A percentile compares a stretch with the other conserved stretches of the same genome.
Conservation (phyloP, 305 asterid species). For the Andrographis paniculata region DNA sequence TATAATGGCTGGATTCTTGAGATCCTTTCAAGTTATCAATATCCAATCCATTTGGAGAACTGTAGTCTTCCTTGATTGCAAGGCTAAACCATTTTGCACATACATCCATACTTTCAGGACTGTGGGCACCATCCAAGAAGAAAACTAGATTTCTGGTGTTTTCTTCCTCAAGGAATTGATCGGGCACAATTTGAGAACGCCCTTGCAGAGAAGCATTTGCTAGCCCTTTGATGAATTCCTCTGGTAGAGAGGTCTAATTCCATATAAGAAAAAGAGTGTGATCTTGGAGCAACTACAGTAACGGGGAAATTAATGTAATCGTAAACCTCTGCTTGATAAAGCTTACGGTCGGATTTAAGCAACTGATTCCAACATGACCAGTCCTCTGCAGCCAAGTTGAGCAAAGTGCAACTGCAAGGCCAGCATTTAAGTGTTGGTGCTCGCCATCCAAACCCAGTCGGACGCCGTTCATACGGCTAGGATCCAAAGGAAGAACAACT, state of each 20-base stretch:
- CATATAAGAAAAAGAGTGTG: conserved; percentile 13
- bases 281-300: conserved; percentile 6
- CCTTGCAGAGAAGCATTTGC: conserved; percentile 80
- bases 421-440: conserved; percentile 91
- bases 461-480: conserved; percentile 46
- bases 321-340: conserved; percentile 17
- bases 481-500: conserved; percentile 70
- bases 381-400: conserved; percentile 92
- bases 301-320: conserved; percentile 8
- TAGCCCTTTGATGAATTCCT: conserved; percentile 75
- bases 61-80: conserved; percentile 51
- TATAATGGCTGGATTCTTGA: conserved; percentile 23
- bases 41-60: conserved; percentile 18
- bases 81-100: conserved; percentile 90
- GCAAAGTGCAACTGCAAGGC: conserved; percentile 85
- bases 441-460: conserved; percentile 94
- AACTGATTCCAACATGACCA: conserved; percentile 65
- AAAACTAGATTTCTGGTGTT: conserved; percentile 65
- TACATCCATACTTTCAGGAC: conserved; percentile 99
- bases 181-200: conserved; percentile 85
- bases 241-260: conserved; percentile 71
- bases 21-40: conserved; percentile 23
- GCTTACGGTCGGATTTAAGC: conserved; percentile 66
- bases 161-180: conserved; percentile 50
- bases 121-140: conserved; percentile 96